Percentiles rank a stretch among this genome's conserved stretches.
Conservation (phyloP, 148 eudicot species). For the Cornus kousa region DNA sequence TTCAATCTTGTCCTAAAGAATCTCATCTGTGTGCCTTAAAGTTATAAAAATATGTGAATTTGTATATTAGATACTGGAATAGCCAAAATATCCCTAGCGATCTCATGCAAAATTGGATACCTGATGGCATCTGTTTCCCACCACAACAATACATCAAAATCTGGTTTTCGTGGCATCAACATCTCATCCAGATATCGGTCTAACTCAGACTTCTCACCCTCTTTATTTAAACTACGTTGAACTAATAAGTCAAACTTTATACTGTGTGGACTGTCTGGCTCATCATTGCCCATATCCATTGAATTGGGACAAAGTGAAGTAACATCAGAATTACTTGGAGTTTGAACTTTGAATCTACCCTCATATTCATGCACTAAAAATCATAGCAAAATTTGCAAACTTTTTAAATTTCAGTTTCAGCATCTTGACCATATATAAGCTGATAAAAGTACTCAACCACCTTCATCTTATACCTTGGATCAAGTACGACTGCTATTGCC, state of each 20-base stretch:
- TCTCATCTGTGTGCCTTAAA: too few relatives aligned
- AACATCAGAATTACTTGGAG: not conserved
- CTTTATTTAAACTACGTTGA: too few relatives aligned
- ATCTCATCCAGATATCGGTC: not conserved
- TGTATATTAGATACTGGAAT: slow-evolving; percentile 17
- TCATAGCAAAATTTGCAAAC: not conserved
- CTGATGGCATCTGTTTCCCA: not conserved
- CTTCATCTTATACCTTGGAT: slow-evolving; percentile 6
- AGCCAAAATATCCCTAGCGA: slow-evolving; percentile 27
- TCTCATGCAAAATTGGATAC: slow-evolving; percentile 13
- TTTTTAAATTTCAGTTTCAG: not conserved
- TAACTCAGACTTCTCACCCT: not conserved
- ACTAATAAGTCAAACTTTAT: too few relatives aligned
- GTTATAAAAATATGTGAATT: too few relatives aligned
- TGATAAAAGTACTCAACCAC: not conserved
- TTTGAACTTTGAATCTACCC: not conserved
- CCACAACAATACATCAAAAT: not conserved
- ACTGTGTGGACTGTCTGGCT: not conserved
- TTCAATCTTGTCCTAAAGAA: too few relatives aligned
- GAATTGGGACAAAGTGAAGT: too few relatives aligned
- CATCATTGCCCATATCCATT: not conserved
- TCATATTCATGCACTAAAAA: not conserved
- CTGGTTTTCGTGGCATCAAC: not conserved
- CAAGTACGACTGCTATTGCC: not conserved
- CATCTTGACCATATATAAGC: not conserved